phyloP scores from a whole-genome alignment of 768 basidiomycete genomes.

The Favolaschia claudopus region DNA sequence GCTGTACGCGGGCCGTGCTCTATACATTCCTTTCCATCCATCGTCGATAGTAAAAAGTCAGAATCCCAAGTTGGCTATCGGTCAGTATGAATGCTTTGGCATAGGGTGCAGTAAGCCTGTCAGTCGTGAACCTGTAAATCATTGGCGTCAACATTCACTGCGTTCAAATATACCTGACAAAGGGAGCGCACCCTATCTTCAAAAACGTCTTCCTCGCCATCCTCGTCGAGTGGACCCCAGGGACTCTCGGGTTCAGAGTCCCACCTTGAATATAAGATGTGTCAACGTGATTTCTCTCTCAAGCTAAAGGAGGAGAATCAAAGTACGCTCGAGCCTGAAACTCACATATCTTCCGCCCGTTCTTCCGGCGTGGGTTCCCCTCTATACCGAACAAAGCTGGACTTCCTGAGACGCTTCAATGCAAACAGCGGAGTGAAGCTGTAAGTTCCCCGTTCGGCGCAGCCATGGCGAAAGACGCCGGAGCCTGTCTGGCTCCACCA shows the following conservation, averaged over 20 bases:
- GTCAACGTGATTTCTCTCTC: no score
- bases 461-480: slow-evolving; percentile 8
- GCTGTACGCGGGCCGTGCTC: no score
- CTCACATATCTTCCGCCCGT: slow-evolving; percentile 4
- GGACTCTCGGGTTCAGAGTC: not conserved
- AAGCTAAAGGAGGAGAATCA: no score
- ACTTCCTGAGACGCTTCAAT: not conserved
- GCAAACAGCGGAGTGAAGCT: slow-evolving; percentile 11
- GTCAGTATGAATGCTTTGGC: no score
- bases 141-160: no score
- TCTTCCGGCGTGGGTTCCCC: not conserved
- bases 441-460: not conserved
- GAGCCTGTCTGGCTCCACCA: slow-evolving; percentile 7
- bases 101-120: no score
- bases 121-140: no score
- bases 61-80: no score
- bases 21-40: no score
- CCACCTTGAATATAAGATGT: no score
- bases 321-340: not conserved
- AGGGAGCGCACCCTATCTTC: not conserved
- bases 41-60: no score
- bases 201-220: not conserved
- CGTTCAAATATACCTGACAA: no score
- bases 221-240: slow-evolving; percentile 5
- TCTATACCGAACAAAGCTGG: not conserved